These are phyloP conservation scores for Solanum megistacrolobum DNA, from an alignment of 257 asterid genomes.

Conservation along the genomic window DNA sequence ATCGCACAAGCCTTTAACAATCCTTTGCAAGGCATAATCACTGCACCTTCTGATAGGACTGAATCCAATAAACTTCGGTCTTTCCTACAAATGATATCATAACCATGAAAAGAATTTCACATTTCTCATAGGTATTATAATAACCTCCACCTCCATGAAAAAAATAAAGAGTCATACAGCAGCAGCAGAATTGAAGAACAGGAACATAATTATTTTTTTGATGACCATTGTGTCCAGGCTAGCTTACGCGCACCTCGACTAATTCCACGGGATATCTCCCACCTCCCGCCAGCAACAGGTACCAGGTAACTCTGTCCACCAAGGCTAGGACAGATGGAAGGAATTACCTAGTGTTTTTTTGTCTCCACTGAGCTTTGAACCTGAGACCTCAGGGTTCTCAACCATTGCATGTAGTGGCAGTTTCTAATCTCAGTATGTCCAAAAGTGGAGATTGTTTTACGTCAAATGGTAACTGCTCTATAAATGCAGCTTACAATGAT, in stretches of 20 bases:
- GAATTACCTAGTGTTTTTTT: background rate
- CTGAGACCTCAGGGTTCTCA: background rate
- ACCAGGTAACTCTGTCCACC: background rate
- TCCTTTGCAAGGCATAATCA: constrained; percentile 78
- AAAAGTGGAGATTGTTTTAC: background rate
- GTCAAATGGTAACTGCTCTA: background rate
- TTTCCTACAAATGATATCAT: constrained; percentile 42
- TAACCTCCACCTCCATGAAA: background rate
- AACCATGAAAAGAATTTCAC: background rate
- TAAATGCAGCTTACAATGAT: background rate
- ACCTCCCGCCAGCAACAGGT: background rate
- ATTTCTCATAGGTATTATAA: background rate
- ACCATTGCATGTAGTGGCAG: background rate
- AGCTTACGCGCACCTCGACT: background rate
- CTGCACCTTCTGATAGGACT: constrained; percentile 50
- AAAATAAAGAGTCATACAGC: background rate
- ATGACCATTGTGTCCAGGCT: background rate
- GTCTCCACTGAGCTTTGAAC: background rate
- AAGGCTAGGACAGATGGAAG: background rate
- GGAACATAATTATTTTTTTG: background rate
- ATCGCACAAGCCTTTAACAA: constrained; percentile 78
- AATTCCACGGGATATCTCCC: background rate
- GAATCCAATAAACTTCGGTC: constrained; percentile 58
- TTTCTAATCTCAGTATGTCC: background rate
- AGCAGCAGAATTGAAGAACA: background rate